Conservation (phyloP, 2,329 filamentous ascomycete genomes). For the Trichoderma brevicompactum region DNA sequence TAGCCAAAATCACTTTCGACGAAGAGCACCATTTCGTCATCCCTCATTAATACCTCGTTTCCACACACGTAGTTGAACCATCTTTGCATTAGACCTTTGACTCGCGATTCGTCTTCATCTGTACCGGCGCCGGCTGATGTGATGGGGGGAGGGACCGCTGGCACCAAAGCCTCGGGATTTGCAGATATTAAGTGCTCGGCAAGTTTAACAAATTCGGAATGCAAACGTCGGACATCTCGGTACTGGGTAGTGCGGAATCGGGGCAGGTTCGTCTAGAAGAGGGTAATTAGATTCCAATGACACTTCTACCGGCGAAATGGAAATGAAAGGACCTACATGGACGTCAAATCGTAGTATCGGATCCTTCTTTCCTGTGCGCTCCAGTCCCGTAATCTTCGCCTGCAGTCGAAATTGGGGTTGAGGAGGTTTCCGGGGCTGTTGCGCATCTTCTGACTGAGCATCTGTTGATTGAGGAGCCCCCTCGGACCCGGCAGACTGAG, state of each 20-base stretch:
- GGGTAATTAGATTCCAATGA: slow-evolving; percentile 6
- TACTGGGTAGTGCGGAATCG: slow-evolving; percentile 98
- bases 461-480: slow-evolving; percentile 37
- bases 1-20: slow-evolving; percentile 99
- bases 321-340: slow-evolving; percentile 66
- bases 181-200: slow-evolving; percentile 93
- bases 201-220: slow-evolving; percentile 96
- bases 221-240: slow-evolving; percentile 91
- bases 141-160: slow-evolving; percentile 90
- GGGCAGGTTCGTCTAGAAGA: slow-evolving; percentile 86
- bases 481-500: slow-evolving; percentile 31
- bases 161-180: slow-evolving; percentile 95
- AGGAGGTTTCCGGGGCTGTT: slow-evolving; percentile 60
- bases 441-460: slow-evolving; percentile 42
- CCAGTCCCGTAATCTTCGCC: slow-evolving; percentile 91
- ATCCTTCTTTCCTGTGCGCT: slow-evolving; percentile 93
- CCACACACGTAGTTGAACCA: slow-evolving; percentile 94
- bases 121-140: slow-evolving; percentile 94
- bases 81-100: slow-evolving; percentile 87
- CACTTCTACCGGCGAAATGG: background rate
- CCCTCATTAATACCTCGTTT: slow-evolving; percentile 89
- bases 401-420: slow-evolving; percentile 82
- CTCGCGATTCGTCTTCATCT: slow-evolving; percentile 88
- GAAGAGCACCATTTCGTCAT: slow-evolving; percentile 97
- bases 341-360: slow-evolving; percentile 94